These are phyloP conservation scores for Ensete ventricosum DNA, from an alignment of 176 grass and related monocot genomes.

Conservation along the genomic window DNA sequence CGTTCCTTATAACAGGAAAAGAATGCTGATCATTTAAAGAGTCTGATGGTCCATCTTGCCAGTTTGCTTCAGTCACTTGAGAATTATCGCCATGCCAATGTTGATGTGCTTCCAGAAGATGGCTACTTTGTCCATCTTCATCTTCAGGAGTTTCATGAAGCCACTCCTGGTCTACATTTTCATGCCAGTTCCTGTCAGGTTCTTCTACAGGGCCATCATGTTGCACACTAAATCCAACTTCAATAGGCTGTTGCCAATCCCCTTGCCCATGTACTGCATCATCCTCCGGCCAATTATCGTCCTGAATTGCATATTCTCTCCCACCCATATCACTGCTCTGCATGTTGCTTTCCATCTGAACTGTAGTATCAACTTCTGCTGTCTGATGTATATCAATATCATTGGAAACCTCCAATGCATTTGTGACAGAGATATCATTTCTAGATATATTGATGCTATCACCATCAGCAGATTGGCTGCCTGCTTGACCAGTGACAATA, in stretches of 20 bases:
- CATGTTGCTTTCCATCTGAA: not conserved
- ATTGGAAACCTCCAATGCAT: not conserved
- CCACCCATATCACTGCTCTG: not conserved
- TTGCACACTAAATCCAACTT: not conserved
- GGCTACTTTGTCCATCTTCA: conserved; percentile 26
- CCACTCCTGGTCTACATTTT: conserved; percentile 4
- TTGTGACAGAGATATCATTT: conserved; percentile 4
- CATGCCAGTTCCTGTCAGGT: conserved; percentile 7
- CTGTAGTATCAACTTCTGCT: not conserved
- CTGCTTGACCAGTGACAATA: conserved; percentile 15
- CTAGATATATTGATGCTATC: not conserved
- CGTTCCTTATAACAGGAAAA: conserved; percentile 23
- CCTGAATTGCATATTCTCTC: not conserved
- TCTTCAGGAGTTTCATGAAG: conserved; percentile 17
- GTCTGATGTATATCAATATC: not conserved
- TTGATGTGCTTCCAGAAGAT: conserved; percentile 25
- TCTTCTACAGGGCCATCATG: conserved; percentile 7
- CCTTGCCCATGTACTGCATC: not conserved
- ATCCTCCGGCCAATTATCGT: not conserved
- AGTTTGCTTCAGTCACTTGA: conserved; percentile 31
- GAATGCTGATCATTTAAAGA: conserved; percentile 20
- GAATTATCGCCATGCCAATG: conserved; percentile 57
- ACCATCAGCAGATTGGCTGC: not conserved
- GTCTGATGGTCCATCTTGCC: conserved; percentile 31
- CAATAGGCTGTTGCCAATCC: conserved; percentile 3